These are phyloP conservation scores for Pseudogymnoascus sp. DNA, from an alignment of 2,329 filamentous ascomycete species.

Conservation along the genomic window DNA sequence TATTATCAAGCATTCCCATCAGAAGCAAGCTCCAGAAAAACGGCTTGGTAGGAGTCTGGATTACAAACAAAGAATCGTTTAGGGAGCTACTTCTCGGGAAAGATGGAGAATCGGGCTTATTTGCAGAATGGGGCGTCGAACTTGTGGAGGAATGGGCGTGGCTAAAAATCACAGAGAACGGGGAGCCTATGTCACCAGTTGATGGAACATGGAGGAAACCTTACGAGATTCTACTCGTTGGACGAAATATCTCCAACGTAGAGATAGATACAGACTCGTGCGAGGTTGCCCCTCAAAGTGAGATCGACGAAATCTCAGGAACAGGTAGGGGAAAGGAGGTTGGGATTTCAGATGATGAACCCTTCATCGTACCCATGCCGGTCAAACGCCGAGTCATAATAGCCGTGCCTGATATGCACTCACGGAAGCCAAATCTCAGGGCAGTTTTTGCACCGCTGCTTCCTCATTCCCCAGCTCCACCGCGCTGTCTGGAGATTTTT, in stretches of 20 bases:
- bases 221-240: conserved; percentile 66
- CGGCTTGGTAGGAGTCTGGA: conserved; percentile 63
- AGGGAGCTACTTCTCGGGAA: conserved; percentile 43
- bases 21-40: conserved; percentile 42
- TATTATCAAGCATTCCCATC: conserved; percentile 51
- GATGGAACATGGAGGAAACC: conserved; percentile 62
- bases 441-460: conserved; percentile 49
- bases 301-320: not conserved
- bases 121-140: conserved; percentile 59
- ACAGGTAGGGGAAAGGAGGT: not conserved
- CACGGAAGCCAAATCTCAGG: conserved; percentile 67
- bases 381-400: conserved; percentile 51
- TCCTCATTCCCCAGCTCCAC: conserved; percentile 32
- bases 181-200: conserved; percentile 55
- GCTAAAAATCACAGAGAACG: conserved; percentile 61
- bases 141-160: conserved; percentile 66
- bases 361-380: not conserved
- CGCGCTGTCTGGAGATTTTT: conserved; percentile 65
- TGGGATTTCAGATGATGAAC: conserved; percentile 25
- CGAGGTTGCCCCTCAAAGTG: not conserved
- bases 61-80: conserved; percentile 60
- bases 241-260: conserved; percentile 23
- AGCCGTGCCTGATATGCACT: conserved; percentile 68
- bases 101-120: conserved; percentile 47
- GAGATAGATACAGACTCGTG: not conserved